Evolutionary conservation across 768 basidiomycete species (phyloP).

Genomic region (Hericium erinaceus): DNA sequence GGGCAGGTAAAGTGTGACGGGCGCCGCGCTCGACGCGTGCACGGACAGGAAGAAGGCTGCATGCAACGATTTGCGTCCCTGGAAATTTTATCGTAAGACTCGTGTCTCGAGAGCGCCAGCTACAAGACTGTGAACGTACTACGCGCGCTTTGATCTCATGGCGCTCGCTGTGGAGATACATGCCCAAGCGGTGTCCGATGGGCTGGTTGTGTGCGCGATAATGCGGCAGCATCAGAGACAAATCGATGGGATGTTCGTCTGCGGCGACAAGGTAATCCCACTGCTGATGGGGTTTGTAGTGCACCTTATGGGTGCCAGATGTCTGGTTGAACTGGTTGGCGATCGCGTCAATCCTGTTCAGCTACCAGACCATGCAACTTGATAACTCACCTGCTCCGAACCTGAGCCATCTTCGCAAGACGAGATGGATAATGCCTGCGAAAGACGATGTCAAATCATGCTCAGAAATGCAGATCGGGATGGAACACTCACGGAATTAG

Average conservation of each 20-base stretch:
- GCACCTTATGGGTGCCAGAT: conserved; percentile 12
- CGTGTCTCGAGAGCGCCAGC: background rate
- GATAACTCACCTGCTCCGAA: background rate
- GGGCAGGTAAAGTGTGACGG: conserved; percentile 69
- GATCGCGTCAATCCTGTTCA: background rate
- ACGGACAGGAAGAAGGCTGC: conserved; percentile 41
- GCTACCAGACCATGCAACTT: background rate
- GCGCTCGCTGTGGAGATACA: conserved; percentile 48
- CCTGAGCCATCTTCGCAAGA: background rate
- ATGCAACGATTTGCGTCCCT: conserved; percentile 23
- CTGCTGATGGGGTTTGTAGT: conserved; percentile 15
- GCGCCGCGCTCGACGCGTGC: conserved; percentile 43
- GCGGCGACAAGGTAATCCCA: conserved; percentile 62
- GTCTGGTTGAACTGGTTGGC: background rate
- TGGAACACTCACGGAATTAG: background rate
- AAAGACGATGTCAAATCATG: background rate
- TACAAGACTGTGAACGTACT: conserved; percentile 33
- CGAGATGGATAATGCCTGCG: background rate
- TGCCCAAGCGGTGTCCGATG: conserved; percentile 58
- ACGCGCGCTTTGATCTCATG: conserved; percentile 62
- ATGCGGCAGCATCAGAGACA: conserved; percentile 65
- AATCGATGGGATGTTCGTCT: conserved; percentile 43
- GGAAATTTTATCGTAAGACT: background rate
- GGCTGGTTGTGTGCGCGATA: conserved; percentile 72
- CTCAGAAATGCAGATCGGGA: no score